Evolutionary conservation across 495 filamentous ascomycete genomes (phyloP).

Genomic region (Aspergillus homomorphus): DNA sequence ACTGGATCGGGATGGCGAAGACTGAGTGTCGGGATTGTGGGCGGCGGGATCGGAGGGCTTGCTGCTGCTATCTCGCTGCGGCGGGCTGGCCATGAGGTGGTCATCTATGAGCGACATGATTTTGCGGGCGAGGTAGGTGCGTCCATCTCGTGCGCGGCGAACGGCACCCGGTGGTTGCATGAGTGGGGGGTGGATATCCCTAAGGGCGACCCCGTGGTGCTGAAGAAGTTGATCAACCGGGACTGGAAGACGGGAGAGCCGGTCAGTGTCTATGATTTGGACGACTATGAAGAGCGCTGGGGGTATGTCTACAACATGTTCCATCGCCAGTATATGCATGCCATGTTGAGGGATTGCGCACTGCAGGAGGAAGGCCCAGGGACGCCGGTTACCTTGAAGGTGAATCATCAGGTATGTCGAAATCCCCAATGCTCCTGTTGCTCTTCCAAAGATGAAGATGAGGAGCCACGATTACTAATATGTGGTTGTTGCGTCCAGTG

Average conservation of each 20-base stretch:
- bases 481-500: constrained; percentile 17
- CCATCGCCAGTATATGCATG: constrained; percentile 54
- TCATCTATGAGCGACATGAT: constrained; percentile 42
- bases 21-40: constrained; percentile 55
- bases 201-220: constrained; percentile 46
- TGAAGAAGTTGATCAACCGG: constrained; percentile 47
- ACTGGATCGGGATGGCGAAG: constrained; percentile 25
- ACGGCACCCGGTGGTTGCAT: constrained; percentile 45
- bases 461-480: neutral
- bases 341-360: constrained; percentile 50
- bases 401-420: constrained; percentile 40
- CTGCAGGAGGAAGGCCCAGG: constrained; percentile 42
- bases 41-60: constrained; percentile 69
- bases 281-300: constrained; percentile 44
- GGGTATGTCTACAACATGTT: constrained; percentile 54
- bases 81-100: constrained; percentile 62
- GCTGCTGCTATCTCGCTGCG: constrained; percentile 59
- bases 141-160: constrained; percentile 44
- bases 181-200: constrained; percentile 43
- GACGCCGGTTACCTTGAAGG: constrained; percentile 35
- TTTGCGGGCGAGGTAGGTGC: constrained; percentile 44
- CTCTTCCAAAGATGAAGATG: neutral
- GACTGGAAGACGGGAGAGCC: constrained; percentile 49
- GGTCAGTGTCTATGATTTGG: constrained; percentile 43
- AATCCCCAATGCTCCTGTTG: no score